A percentile compares a stretch with the other conserved stretches of the same genome.
phyloP scores from a whole-genome alignment of 148 eudicot species.

The Oxyria digyna region DNA sequence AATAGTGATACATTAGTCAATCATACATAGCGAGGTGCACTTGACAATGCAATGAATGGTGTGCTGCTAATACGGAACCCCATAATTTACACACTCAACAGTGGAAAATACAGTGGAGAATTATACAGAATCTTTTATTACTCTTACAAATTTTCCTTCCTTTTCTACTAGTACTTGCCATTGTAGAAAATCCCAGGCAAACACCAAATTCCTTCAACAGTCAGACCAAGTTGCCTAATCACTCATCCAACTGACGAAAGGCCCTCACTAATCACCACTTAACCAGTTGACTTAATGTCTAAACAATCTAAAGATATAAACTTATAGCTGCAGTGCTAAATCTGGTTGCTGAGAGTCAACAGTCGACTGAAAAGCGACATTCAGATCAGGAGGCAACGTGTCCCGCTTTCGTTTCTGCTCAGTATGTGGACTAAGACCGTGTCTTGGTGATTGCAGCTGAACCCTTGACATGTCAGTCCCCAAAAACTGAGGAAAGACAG shows the following conservation, averaged over 20 bases:
- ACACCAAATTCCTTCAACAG: not conserved
- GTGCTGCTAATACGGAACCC: not conserved
- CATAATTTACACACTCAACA: not conserved
- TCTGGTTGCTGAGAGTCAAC: conserved; percentile 98
- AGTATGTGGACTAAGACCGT: conserved; percentile 35
- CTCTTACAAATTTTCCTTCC: too few species aligned
- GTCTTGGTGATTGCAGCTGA: conserved; percentile 52
- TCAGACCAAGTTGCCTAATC: not conserved
- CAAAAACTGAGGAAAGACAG: conserved; percentile 40
- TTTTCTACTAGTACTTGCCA: not conserved
- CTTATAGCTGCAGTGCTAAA: conserved; percentile 81
- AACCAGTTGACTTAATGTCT: not conserved
- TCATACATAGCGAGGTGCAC: not conserved
- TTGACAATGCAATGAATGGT: too few species aligned
- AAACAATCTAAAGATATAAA: not conserved
- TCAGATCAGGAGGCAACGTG: conserved; percentile 78
- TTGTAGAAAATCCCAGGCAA: not conserved
- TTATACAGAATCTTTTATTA: too few species aligned
- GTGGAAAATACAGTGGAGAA: not conserved
- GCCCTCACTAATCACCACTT: too few species aligned
- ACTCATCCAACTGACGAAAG: not conserved
- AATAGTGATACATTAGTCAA: not conserved
- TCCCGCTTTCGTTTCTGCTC: conserved; percentile 61
- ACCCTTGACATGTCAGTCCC: conserved; percentile 55
- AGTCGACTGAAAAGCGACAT: conserved; percentile 72